Conservation (phyloP, 345 rosid species). For the Abelmoschus esculentus region DNA sequence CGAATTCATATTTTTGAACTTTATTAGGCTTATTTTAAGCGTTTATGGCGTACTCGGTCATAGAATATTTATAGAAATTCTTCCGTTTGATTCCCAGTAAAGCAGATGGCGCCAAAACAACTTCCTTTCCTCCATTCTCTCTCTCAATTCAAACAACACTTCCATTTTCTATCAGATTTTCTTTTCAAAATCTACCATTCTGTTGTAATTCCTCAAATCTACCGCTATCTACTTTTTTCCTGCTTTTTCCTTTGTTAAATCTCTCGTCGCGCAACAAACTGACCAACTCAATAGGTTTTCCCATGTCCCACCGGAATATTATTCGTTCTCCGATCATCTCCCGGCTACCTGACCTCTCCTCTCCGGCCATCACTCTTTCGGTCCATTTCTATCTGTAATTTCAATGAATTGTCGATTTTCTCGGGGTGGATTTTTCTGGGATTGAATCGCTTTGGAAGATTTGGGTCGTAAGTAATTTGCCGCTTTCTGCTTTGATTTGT, state of each 20-base stretch:
- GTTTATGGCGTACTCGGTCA: no score
- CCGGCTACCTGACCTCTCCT: neutral
- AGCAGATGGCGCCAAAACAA: constrained; percentile 84
- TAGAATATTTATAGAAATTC: no score
- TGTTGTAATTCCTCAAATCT: neutral
- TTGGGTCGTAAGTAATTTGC: neutral
- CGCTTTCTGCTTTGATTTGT: neutral
- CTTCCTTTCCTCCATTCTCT: constrained; percentile 24
- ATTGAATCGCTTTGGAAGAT: neutral
- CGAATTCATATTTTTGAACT: no score
- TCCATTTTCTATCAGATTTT: constrained; percentile 12
- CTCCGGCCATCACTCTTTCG: neutral
- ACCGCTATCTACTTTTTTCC: neutral
- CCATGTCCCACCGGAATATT: neutral
- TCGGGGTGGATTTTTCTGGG: neutral
- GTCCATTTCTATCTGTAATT: no score
- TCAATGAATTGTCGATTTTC: no score
- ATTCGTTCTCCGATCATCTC: neutral
- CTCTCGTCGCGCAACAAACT: neutral
- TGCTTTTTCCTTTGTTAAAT: neutral
- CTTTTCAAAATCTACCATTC: neutral
- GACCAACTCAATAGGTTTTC: neutral
- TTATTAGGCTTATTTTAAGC: no score
- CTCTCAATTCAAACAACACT: constrained; percentile 22
- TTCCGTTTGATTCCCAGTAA: neutral